These are phyloP conservation scores for Saccharomycopsis amapae DNA, from an alignment of 805 yeast species.

Conservation along the genomic window DNA sequence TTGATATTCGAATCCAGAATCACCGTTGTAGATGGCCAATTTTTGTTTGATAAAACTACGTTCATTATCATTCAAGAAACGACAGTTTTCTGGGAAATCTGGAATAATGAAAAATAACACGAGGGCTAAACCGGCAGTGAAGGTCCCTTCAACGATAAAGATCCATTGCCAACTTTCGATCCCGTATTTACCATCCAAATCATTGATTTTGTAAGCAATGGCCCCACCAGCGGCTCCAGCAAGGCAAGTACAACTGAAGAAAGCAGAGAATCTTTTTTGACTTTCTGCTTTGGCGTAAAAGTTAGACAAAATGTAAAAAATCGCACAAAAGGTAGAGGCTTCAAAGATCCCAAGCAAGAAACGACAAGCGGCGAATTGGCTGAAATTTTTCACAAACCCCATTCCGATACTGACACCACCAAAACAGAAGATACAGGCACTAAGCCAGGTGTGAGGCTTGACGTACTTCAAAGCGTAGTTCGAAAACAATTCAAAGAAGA, in stretches of 20 bases:
- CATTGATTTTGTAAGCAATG: conserved; percentile 56
- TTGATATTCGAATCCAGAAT: conserved; percentile 43
- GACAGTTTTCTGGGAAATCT: conserved; percentile 67
- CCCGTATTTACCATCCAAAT: conserved; percentile 39
- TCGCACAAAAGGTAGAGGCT: conserved; percentile 68
- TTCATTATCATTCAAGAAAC: conserved; percentile 46
- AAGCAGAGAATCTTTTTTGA: conserved; percentile 60
- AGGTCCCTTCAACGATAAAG: conserved; percentile 42
- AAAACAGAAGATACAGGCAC: conserved; percentile 51
- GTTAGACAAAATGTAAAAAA: conserved; percentile 61
- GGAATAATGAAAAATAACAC: conserved; percentile 44
- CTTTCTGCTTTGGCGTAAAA: conserved; percentile 61
- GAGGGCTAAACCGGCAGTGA: conserved; percentile 30
- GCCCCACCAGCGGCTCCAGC: conserved; percentile 80
- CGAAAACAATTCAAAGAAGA: conserved; percentile 56
- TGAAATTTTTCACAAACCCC: conserved; percentile 56
- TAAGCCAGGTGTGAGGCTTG: conserved; percentile 59
- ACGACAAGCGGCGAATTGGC: conserved; percentile 54
- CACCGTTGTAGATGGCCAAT: conserved; percentile 45
- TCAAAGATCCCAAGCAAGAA: conserved; percentile 62
- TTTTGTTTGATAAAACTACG: conserved; percentile 49
- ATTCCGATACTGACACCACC: conserved; percentile 61
- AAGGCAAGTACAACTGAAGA: conserved; percentile 63
- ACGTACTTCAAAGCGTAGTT: conserved; percentile 53
- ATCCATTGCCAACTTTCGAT: conserved; percentile 46